These are phyloP conservation scores for Fonsecaea pugnacius DNA, from an alignment of 2,329 filamentous ascomycete genomes.

Conservation along the genomic window DNA sequence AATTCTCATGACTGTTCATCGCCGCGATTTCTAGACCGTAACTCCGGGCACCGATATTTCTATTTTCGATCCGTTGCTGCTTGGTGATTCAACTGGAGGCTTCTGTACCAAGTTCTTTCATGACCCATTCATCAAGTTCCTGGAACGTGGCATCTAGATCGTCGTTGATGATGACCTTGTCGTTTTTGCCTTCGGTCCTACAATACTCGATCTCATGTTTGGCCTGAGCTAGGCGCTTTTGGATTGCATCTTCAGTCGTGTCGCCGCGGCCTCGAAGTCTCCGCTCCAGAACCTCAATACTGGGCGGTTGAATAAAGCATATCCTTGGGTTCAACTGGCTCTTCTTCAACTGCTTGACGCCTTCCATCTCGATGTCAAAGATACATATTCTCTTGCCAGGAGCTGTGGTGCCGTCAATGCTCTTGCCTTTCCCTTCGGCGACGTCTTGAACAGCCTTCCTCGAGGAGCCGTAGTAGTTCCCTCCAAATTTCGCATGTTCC, in stretches of 20 bases:
- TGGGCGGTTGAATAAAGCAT: constrained; percentile 83
- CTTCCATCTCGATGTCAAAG: constrained; percentile 96
- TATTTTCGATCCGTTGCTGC: not conserved
- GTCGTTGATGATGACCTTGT: constrained; percentile 69
- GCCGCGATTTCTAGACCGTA: constrained; percentile 1
- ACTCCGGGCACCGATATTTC: not conserved
- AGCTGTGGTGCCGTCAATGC: constrained; percentile 34
- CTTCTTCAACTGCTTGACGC: constrained; percentile 88
- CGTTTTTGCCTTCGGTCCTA: constrained; percentile 67
- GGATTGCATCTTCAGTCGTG: constrained; percentile 74
- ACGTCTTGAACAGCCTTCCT: constrained; percentile 78
- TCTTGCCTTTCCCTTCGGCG: constrained; percentile 61
- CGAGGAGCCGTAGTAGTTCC: constrained; percentile 85
- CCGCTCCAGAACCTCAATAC: constrained; percentile 72
- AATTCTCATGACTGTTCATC: constrained; percentile 30
- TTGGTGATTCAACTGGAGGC: constrained; percentile 3
- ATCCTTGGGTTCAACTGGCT: constrained; percentile 76
- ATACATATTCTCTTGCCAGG: constrained; percentile 76
- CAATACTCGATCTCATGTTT: constrained; percentile 74
- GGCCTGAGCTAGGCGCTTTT: constrained; percentile 72
- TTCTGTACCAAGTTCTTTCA: constrained; percentile 40
- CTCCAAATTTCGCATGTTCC: constrained; percentile 83
- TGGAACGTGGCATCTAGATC: constrained; percentile 62
- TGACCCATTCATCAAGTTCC: constrained; percentile 59
- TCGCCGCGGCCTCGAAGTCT: constrained; percentile 75